Evolutionary conservation across 2,329 filamentous ascomycete genomes (phyloP).

Genomic region (Knoxdaviesia capensis): DNA sequence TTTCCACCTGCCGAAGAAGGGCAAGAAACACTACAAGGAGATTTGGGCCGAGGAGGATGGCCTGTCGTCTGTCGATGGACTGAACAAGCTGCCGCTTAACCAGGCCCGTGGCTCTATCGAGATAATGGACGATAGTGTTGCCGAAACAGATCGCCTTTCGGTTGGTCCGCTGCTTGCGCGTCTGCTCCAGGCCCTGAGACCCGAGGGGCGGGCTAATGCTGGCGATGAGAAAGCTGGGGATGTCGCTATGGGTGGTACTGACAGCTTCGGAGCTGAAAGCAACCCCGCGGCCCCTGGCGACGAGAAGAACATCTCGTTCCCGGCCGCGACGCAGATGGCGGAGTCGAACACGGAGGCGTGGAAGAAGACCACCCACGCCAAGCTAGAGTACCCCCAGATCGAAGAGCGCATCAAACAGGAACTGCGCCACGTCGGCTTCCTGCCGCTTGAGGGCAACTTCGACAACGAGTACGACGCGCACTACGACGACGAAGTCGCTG

Average conservation of each 20-base stretch:
- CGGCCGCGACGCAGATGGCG: conserved; percentile 60
- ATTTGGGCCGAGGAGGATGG: conserved; percentile 92
- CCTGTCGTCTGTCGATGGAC: conserved; percentile 48
- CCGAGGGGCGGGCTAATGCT: conserved; percentile 40
- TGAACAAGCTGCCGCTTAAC: conserved; percentile 55
- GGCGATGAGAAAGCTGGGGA: conserved; percentile 38
- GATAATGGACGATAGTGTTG: conserved; percentile 66
- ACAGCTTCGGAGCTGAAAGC: too few species aligned
- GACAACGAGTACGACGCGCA: conserved; percentile 70
- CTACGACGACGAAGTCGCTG: conserved; percentile 85
- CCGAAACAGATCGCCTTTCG: conserved; percentile 76
- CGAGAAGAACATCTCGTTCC: conserved; percentile 20
- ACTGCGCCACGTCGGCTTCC: conserved; percentile 72
- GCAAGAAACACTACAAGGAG: conserved; percentile 70
- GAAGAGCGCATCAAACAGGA: conserved; percentile 87
- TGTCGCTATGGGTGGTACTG: conserved; percentile 13
- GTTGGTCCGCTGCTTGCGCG: conserved; percentile 72
- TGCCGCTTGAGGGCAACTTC: conserved; percentile 39
- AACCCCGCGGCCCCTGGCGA: conserved; percentile 7
- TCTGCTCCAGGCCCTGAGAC: conserved; percentile 60
- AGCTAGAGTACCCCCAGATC: conserved; percentile 67
- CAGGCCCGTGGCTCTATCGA: conserved; percentile 73
- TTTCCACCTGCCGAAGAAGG: conserved; percentile 71
- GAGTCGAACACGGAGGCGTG: conserved; percentile 58
- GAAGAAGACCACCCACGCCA: conserved; percentile 56